A percentile compares a stretch with the other conserved stretches of the same genome.
These are phyloP conservation scores for Cladosporium austrohemisphaericum DNA, from an alignment of 2,329 filamentous ascomycete species.

Conservation along the genomic window DNA sequence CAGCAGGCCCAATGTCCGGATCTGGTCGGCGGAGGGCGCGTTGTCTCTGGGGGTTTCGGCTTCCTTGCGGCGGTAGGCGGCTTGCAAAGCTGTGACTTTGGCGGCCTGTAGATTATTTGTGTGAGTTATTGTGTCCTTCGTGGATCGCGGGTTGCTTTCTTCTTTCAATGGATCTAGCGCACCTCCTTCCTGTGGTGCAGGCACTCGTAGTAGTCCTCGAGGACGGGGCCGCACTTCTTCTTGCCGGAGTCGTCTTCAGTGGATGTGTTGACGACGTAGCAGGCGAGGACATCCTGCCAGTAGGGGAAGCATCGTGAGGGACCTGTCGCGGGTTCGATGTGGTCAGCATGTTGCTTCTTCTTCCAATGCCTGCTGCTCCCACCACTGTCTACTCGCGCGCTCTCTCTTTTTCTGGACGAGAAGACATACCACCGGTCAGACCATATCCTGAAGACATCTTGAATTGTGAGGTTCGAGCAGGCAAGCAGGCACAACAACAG, in stretches of 20 bases:
- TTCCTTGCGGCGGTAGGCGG: slow-evolving; percentile 78
- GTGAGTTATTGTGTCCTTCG: neutral
- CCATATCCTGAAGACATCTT: slow-evolving; percentile 80
- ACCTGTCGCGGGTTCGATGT: slow-evolving; percentile 42
- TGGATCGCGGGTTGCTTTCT: neutral
- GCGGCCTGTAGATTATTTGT: slow-evolving; percentile 56
- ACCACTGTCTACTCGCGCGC: neutral
- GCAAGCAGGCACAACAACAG: slow-evolving; percentile 8
- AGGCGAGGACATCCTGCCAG: slow-evolving; percentile 98
- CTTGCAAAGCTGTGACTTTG: slow-evolving; percentile 73
- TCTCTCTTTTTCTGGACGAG: neutral
- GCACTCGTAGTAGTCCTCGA: slow-evolving; percentile 99
- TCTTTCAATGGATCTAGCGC: slow-evolving; percentile 28
- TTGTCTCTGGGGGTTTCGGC: slow-evolving; percentile 67
- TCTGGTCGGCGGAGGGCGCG: slow-evolving; percentile 76
- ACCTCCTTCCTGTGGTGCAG: slow-evolving; percentile 99
- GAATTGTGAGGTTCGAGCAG: slow-evolving; percentile 3
- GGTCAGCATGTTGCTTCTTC: slow-evolving; percentile 10
- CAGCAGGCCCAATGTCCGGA: slow-evolving; percentile 79
- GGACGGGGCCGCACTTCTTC: slow-evolving; percentile 76
- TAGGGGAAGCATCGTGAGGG: slow-evolving; percentile 91
- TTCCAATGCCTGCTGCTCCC: neutral
- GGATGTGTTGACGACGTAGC: slow-evolving; percentile 91
- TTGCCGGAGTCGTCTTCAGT: slow-evolving; percentile 75
- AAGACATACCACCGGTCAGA: slow-evolving; percentile 68